These are phyloP conservation scores for Thecamonas trahens DNA, from an alignment of 78 protist species.

Conservation along the genomic window DNA sequence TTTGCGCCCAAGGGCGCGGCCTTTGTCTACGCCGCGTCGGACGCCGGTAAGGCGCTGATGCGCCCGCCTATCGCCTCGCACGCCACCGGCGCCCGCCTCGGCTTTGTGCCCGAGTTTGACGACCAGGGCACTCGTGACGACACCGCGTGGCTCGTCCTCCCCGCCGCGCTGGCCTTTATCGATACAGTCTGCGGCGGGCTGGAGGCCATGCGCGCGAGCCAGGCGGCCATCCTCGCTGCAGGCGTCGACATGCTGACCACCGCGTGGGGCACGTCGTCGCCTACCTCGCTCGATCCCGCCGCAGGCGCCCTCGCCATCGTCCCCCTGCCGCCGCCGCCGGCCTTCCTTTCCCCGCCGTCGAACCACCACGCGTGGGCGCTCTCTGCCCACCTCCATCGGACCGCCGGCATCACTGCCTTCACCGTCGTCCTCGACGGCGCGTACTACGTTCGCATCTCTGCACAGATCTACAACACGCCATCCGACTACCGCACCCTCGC, in stretches of 20 bases:
- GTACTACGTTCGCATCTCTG: neutral
- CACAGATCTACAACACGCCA: neutral
- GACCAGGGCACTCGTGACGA: neutral
- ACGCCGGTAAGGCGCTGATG: too few relatives aligned
- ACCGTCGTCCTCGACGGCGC: neutral
- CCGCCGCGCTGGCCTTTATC: neutral
- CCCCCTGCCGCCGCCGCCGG: neutral
- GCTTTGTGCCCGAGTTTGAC: neutral
- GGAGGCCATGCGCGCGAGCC: neutral
- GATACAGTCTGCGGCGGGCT: neutral
- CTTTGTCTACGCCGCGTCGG: neutral
- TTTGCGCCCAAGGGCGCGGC: neutral
- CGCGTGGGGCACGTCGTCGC: neutral
- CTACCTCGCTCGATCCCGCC: too few relatives aligned
- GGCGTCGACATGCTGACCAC: neutral
- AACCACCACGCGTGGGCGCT: neutral
- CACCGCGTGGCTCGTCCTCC: conserved; percentile 5
- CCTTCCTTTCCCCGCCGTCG: neutral
- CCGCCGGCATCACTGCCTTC: neutral
- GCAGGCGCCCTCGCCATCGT: neutral
- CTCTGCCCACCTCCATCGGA: neutral
- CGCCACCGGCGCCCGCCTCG: too few relatives aligned
- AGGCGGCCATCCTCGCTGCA: neutral
- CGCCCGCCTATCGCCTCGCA: too few relatives aligned
- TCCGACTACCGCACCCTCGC: neutral